Conservation (phyloP, 31 red algal genomes). For the Bonnemaisonia californica region DNA sequence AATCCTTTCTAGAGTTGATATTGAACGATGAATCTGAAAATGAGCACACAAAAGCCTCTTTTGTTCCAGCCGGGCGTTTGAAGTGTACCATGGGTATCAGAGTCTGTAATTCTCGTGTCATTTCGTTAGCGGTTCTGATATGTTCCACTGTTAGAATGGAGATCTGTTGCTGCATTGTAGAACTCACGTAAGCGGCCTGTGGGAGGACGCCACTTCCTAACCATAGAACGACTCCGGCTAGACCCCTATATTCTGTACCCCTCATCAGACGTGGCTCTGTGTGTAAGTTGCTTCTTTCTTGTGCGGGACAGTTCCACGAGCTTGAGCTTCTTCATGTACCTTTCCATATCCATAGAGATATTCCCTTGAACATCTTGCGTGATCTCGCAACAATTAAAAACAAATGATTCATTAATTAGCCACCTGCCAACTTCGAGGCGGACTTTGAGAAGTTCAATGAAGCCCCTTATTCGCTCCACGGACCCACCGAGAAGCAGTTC, state of each 20-base stretch:
- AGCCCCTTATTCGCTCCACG: background rate
- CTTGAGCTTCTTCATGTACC: background rate
- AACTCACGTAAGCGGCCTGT: background rate
- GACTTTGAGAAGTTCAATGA: background rate
- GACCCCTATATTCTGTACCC: background rate
- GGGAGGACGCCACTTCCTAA: conserved; percentile 4
- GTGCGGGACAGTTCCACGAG: background rate
- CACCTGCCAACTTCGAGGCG: background rate
- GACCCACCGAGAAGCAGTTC: background rate
- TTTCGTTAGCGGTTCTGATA: background rate
- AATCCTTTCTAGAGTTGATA: no score
- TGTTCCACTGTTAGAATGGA: background rate
- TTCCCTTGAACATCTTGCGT: background rate
- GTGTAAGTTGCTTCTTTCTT: no score
- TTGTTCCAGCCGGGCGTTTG: background rate
- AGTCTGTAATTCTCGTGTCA: background rate
- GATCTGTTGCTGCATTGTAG: conserved; percentile 13
- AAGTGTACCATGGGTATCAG: background rate
- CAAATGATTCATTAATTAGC: background rate
- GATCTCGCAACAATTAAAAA: background rate
- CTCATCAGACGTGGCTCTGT: no score
- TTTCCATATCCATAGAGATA: background rate
- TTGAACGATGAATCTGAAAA: no score
- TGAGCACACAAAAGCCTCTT: background rate
- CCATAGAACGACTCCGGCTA: background rate